Evolutionary conservation across 176 grass and related monocot genomes (phyloP).

Genomic region (Aegilops bicornis): DNA sequence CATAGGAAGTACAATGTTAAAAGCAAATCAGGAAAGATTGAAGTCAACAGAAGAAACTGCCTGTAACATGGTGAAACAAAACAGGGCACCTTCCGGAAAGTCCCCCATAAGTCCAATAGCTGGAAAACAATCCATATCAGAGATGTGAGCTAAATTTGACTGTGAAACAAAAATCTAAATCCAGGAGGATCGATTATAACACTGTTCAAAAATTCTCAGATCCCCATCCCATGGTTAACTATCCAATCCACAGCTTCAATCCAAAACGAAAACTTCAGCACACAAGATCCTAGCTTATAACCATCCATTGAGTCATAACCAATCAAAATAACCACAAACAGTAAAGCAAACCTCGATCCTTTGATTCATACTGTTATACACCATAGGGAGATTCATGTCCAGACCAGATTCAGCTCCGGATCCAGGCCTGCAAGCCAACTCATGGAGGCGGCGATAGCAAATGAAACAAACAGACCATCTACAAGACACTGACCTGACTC

Average conservation of each 20-base stretch:
- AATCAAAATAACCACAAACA: background rate
- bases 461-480: background rate
- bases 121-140: no score
- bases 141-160: no score
- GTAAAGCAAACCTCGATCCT: conserved; percentile 6
- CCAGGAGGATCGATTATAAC: conserved; percentile 2
- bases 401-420: background rate
- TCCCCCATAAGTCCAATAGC: no score
- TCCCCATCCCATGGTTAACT: background rate
- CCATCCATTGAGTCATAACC: background rate
- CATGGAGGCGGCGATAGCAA: background rate
- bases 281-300: background rate
- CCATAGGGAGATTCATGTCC: background rate
- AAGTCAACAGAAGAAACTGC: background rate
- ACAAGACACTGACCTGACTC: background rate
- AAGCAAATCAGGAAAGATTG: background rate
- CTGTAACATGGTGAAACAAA: no score
- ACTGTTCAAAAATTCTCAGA: background rate
- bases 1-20: background rate
- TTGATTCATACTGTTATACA: background rate
- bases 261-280: background rate
- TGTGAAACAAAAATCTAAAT: no score
- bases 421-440: conserved; percentile 25
- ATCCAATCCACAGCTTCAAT: background rate
- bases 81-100: no score